Percentiles rank a stretch among this genome's conserved stretches.
Evolutionary conservation across 306 rosid genomes (phyloP).

Genomic region (Inga laurina): DNA sequence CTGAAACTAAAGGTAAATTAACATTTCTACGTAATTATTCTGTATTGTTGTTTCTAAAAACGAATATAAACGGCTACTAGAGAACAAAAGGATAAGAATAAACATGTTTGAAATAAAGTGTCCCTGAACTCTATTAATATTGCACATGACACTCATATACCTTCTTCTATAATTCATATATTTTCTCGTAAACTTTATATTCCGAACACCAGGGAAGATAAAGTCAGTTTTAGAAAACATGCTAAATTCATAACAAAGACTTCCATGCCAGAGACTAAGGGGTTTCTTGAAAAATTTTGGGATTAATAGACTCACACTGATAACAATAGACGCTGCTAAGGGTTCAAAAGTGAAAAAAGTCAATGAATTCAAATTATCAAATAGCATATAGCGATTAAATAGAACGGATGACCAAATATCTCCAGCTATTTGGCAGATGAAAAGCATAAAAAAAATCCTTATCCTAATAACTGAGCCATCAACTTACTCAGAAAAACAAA

Average conservation of each 20-base stretch:
- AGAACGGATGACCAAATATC: neutral
- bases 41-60: slow-evolving; percentile 9
- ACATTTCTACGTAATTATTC: slow-evolving; percentile 18
- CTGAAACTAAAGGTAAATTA: neutral
- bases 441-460: neutral
- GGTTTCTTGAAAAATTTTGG: slow-evolving; percentile 2
- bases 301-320: neutral
- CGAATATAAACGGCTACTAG: neutral
- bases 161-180: no score
- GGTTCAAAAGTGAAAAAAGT: slow-evolving; percentile 9
- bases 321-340: slow-evolving; percentile 1
- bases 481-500: slow-evolving; percentile 3
- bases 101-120: neutral
- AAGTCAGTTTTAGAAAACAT: neutral
- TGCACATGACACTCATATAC: neutral
- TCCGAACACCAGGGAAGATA: neutral
- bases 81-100: slow-evolving; percentile 5
- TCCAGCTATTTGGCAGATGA: neutral
- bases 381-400: slow-evolving; percentile 7
- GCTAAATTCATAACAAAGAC: neutral
- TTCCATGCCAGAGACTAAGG: neutral
- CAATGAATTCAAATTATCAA: neutral
- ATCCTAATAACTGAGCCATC: neutral
- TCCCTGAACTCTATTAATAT: neutral
- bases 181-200: no score